phyloP scores from a whole-genome alignment of 371 early-diverging fungal genomes.

The Mortierella sp. region DNA sequence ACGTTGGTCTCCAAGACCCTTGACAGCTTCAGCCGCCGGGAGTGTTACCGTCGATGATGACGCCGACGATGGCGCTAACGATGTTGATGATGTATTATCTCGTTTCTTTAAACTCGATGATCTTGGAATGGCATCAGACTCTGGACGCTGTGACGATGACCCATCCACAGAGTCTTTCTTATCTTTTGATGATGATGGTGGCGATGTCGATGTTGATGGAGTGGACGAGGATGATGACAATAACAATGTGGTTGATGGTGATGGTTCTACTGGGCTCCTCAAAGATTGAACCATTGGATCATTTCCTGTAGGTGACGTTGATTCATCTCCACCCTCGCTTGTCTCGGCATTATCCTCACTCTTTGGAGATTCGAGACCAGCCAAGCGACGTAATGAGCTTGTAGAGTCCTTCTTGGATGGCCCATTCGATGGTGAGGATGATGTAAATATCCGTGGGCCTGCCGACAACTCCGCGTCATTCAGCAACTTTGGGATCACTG shows the following conservation, averaged over 20 bases:
- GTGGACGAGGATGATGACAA: too few relatives aligned
- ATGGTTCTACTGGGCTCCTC: conserved; percentile 7
- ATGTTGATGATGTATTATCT: not conserved
- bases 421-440: conserved; percentile 34
- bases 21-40: not conserved
- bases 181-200: too few relatives aligned
- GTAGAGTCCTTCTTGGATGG: conserved; percentile 43
- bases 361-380: conserved; percentile 37
- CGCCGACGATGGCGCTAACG: not conserved
- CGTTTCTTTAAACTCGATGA: conserved; percentile 3
- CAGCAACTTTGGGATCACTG: conserved; percentile 30
- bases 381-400: conserved; percentile 29
- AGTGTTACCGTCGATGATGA: too few relatives aligned
- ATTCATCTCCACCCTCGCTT: conserved; percentile 12
- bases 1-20: not conserved
- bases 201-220: not conserved
- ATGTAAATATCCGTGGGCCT: conserved; percentile 17
- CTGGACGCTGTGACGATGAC: not conserved
- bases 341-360: conserved; percentile 25
- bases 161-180: not conserved
- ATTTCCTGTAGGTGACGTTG: conserved; percentile 21
- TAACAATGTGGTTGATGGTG: too few relatives aligned
- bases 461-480: conserved; percentile 12
- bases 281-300: conserved; percentile 30
- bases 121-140: conserved; percentile 25